phyloP scores from a whole-genome alignment of 176 grass and related monocot species.

The Juncus inflexus region DNA sequence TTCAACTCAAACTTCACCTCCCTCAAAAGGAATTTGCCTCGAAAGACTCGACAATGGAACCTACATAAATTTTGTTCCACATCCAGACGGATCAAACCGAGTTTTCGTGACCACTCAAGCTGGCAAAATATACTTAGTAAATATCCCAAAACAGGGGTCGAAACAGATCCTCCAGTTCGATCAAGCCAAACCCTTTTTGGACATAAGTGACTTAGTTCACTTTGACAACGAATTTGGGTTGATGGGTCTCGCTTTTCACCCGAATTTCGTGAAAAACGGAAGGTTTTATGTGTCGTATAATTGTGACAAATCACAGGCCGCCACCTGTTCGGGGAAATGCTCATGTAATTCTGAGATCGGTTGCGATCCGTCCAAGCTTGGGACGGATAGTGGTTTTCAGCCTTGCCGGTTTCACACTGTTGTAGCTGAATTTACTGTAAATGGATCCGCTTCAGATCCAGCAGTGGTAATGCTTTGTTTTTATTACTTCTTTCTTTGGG shows the following conservation, averaged over 20 bases:
- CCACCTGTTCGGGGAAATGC: constrained; percentile 74
- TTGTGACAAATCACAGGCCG: constrained; percentile 37
- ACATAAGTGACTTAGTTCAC: constrained; percentile 24
- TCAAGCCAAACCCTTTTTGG: constrained; percentile 8
- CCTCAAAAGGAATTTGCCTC: constrained; percentile 20
- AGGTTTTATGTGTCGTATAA: constrained; percentile 28
- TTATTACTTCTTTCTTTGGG: no score
- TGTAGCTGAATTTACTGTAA: constrained; percentile 72
- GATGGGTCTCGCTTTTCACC: constrained; percentile 17
- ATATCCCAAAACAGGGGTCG: constrained; percentile 1
- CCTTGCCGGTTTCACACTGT: constrained; percentile 77
- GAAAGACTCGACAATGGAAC: constrained; percentile 2
- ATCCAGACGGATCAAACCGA: constrained; percentile 24
- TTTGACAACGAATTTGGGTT: constrained; percentile 9
- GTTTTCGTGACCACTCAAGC: constrained; percentile 14
- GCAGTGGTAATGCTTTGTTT: no score
- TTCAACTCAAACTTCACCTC: no score
- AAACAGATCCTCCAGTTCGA: background rate
- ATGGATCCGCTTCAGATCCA: constrained; percentile 36
- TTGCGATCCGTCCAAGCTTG: constrained; percentile 82
- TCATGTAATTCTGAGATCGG: constrained; percentile 82
- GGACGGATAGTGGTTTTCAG: constrained; percentile 45
- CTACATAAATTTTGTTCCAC: constrained; percentile 3
- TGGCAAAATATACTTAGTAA: constrained; percentile 24
- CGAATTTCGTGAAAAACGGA: constrained; percentile 23